Conservation (phyloP, 257 asterid species). For the Salvia rosmarinus region DNA sequence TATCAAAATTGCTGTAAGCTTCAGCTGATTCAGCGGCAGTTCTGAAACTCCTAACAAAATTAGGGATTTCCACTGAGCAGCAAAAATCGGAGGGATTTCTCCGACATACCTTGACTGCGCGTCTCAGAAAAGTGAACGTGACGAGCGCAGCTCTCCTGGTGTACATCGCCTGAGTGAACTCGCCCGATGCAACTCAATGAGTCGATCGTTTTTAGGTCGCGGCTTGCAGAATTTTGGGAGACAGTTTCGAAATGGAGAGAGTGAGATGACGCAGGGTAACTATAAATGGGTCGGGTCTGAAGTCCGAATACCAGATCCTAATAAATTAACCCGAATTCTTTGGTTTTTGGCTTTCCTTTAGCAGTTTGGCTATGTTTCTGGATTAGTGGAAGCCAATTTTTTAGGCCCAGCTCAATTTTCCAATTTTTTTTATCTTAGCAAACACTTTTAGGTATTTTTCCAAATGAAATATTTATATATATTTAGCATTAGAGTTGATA, state of each 20-base stretch:
- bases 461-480: too few species aligned
- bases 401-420: neutral
- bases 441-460: neutral
- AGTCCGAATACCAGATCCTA: neutral
- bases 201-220: constrained; percentile 23
- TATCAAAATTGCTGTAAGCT: constrained; percentile 36
- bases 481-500: too few species aligned
- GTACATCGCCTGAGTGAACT: constrained; percentile 51
- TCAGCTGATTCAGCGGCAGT: constrained; percentile 59
- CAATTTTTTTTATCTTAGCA: neutral
- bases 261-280: neutral
- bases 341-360: neutral
- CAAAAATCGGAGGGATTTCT: constrained; percentile 25
- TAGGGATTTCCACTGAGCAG: constrained; percentile 18
- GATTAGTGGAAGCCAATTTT: neutral
- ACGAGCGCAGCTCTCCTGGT: constrained; percentile 45
- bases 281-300: constrained; percentile 13
- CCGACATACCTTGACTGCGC: constrained; percentile 49
- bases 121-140: constrained; percentile 44
- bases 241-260: neutral
- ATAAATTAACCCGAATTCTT: too few species aligned
- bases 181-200: constrained; percentile 34
- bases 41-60: constrained; percentile 40
- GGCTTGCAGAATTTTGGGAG: constrained; percentile 2
- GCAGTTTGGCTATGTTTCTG: neutral